phyloP scores from a whole-genome alignment of 2,329 filamentous ascomycete species.

The Claviceps lovelessii region DNA sequence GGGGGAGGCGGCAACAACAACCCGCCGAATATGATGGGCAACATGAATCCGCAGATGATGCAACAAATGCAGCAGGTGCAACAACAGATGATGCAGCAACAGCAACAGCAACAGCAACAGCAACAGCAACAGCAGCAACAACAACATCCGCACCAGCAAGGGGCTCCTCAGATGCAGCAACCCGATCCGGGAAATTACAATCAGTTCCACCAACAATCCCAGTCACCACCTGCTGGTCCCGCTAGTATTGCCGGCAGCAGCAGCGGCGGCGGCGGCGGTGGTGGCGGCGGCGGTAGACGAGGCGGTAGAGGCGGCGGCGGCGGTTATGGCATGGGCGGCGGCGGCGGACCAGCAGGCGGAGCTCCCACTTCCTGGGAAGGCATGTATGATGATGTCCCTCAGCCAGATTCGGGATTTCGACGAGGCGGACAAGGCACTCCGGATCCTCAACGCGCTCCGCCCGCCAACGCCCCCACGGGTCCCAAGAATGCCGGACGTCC shows the following conservation, averaged over 20 bases:
- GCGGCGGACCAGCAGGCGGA: constrained; percentile 26
- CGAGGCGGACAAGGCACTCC: constrained; percentile 27
- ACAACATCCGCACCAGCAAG: constrained; percentile 20
- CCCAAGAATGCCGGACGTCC: constrained; percentile 90
- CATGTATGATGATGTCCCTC: constrained; percentile 93
- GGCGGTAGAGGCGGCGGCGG: constrained; percentile 7
- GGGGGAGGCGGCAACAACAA: constrained; percentile 20
- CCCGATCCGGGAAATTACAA: neutral
- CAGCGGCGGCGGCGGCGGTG: constrained; percentile 7
- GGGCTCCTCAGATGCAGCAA: constrained; percentile 11
- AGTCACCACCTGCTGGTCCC: constrained; percentile 18
- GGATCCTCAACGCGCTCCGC: constrained; percentile 32
- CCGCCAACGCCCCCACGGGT: constrained; percentile 64
- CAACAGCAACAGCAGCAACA: constrained; percentile 10
- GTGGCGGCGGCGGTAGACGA: constrained; percentile 13
- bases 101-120: constrained; percentile 23
- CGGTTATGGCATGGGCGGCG: constrained; percentile 18
- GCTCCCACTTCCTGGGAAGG: constrained; percentile 87
- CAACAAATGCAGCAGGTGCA: constrained; percentile 24
- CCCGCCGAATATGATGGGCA: constrained; percentile 24
- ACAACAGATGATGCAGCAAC: constrained; percentile 32
- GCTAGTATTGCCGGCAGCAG: neutral
- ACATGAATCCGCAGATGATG: constrained; percentile 40
- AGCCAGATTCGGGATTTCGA: constrained; percentile 47
- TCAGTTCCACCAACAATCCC: constrained; percentile 33